Evolutionary conservation across 1,284 basidiomycete species (phyloP), one percentile per base, ranked within the genome.

Genomic region (Ceratobasidium sp.): DNA sequence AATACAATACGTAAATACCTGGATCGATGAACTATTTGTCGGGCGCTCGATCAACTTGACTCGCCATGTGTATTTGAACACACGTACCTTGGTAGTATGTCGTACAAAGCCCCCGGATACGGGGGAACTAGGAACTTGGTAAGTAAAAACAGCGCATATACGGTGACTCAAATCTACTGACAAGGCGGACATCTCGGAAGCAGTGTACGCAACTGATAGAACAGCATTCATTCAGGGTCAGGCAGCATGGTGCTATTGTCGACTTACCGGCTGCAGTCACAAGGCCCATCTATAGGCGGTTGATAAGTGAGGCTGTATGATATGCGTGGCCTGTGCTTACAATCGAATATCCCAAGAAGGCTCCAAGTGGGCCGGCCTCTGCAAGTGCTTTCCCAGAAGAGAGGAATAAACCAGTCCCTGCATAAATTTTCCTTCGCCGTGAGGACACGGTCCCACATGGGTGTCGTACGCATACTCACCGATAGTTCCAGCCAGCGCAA

Each of bases 331-430:
- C 17, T 31, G 13, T 29, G 34, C 72, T 55, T 45, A 71, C 72
- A 12, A 72, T 34, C 15, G 58, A 49, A 34, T 70, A 72, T n/a
- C 71, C 71, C 4, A 70, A 17, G 17, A 73, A 69, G 3, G 72
- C 70, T 17, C 72, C 72, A 29, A 67, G 60, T 29, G 72, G 72
- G 15, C 72, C 72, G 7, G 69, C 71, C 32, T 73, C 71, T 22
- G 71, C 72, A 3, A 73, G 68, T n/a, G 72, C 69, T 17, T 42
- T 52, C 7, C 72, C 72, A 34, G 69, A 70, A 22, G 69, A 57
- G 20, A 73, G 58, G 32, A 73, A 73, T 22, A 73, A 32, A 7
- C 72, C 72, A 34, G 71, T 72, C 3, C 71, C 71, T 68, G 52
- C 38, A 50, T 20, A 29, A 43, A 22, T 54, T 68, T 47, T 20